A percentile compares a stretch with the other conserved stretches of the same genome.
phyloP scores from a whole-genome alignment of 495 filamentous ascomycete species.

The Thozetella sp. region DNA sequence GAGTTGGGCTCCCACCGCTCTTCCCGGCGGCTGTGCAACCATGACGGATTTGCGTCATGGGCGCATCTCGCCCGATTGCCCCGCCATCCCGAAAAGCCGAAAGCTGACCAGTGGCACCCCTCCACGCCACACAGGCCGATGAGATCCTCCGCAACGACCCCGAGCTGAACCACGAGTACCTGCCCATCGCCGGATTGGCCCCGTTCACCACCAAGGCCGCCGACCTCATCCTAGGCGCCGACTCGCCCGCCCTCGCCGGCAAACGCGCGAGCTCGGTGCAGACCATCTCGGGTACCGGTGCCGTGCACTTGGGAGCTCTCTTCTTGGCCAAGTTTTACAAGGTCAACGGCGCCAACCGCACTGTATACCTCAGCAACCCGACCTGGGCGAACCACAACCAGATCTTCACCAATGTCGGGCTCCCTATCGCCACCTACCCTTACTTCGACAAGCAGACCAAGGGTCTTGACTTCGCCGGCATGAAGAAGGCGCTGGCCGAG shows the following conservation, averaged over 20 bases:
- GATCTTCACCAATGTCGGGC: conserved; percentile 90
- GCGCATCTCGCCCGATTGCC: not conserved
- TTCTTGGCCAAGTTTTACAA: conserved; percentile 83
- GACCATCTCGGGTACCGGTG: conserved; percentile 91
- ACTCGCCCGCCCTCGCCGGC: conserved; percentile 80
- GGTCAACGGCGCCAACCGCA: conserved; percentile 64
- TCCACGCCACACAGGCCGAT: conserved; percentile 69
- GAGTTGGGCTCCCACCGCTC: not conserved
- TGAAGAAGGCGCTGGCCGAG: conserved; percentile 65
- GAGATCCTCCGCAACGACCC: conserved; percentile 85
- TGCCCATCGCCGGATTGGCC: conserved; percentile 88
- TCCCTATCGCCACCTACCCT: conserved; percentile 81
- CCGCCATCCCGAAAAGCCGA: conserved; percentile 8
- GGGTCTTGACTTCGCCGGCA: conserved; percentile 88
- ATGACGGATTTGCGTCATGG: not conserved
- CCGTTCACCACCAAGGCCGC: conserved; percentile 86
- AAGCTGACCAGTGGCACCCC: conserved; percentile 16
- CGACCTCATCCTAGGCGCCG: conserved; percentile 81
- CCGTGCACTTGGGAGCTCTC: conserved; percentile 83
- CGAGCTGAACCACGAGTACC: conserved; percentile 94
- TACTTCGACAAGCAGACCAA: conserved; percentile 89
- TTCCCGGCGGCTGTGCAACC: not conserved
- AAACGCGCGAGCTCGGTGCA: conserved; percentile 76
- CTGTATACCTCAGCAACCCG: conserved; percentile 87
- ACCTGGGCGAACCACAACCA: conserved; percentile 99